Percentiles rank a stretch among this genome's conserved stretches.
phyloP scores from a whole-genome alignment of 2,329 filamentous ascomycete species.

The Ophiostoma perfectum region DNA sequence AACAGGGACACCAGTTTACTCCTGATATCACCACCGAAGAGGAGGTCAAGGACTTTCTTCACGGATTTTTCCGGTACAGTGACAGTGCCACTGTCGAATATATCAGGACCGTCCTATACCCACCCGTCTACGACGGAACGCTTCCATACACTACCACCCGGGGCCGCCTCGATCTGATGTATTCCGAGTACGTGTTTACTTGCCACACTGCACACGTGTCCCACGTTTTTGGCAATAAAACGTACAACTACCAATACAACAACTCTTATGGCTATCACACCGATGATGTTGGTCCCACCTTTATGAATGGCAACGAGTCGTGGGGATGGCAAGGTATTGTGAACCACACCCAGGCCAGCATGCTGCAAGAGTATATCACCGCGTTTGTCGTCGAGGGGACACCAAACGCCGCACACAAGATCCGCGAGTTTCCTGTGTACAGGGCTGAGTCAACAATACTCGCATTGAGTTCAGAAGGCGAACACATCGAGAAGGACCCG shows the following conservation, averaged over 20 bases:
- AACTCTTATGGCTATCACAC: slow-evolving; percentile 1
- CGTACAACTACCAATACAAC: slow-evolving; percentile 15
- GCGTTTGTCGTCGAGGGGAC: slow-evolving; percentile 10
- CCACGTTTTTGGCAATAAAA: slow-evolving; percentile 12
- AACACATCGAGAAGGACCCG: neutral
- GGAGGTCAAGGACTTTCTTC: slow-evolving; percentile 1
- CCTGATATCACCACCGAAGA: neutral
- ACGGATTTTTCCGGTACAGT: neutral
- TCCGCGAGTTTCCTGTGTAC: slow-evolving; percentile 13
- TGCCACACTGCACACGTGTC: slow-evolving; percentile 13
- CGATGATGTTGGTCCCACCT: slow-evolving; percentile 11
- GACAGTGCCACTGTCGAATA: neutral
- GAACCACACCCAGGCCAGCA: slow-evolving; percentile 13
- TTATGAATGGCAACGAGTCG: slow-evolving; percentile 16
- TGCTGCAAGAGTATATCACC: slow-evolving; percentile 14
- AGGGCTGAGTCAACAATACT: neutral
- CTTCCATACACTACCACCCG: slow-evolving; percentile 1
- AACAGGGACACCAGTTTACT: slow-evolving; percentile 14
- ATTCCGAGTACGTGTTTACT: slow-evolving; percentile 13
- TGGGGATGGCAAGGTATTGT: slow-evolving; percentile 12
- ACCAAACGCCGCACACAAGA: neutral
- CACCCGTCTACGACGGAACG: slow-evolving; percentile 11
- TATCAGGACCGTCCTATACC: slow-evolving; percentile 1
- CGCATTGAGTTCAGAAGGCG: neutral
- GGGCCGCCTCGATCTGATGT: slow-evolving; percentile 5